Evolutionary conservation across 2,329 filamentous ascomycete species (phyloP), one percentile per base, ranked within the genome.

Genomic region (Biscogniauxia marginata): DNA sequence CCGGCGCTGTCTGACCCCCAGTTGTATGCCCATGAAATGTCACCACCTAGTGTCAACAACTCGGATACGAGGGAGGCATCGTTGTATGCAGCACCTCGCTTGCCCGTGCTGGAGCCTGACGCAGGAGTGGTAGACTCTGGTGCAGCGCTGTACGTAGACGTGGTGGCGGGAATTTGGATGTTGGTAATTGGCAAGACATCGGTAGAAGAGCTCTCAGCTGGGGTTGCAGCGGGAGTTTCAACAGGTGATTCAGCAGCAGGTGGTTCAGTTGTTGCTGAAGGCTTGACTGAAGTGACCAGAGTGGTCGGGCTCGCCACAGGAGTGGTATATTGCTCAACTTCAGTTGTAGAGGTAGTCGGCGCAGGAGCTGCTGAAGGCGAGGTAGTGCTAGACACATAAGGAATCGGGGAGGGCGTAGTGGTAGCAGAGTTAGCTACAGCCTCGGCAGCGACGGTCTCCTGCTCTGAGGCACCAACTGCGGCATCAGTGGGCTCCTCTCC

Each of bases 31-130:
- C 70, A 72, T 3, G 63, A 64, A 47, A 70, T 63, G 49, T 66
- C 53, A 49, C 61, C 60, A n/a, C 62, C 59, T 6, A 64, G 54
- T 4, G 50, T 52, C 1, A 67, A 18, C 48, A 66, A 60, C 50
- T 64, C 59, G 46, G 58, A 53, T 46, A 72, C 66, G 8, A 71
- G 65, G 51, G 52, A 65, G 30, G 62, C 59, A 49, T 71, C 68
- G 53, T 71, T 72, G 65, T 65, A 72, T n/a, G 67, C 70, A 49
- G 70, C 67, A 65, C 70, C 70, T 62, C 67, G 65, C 67, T 71
- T 70, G 53, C 57, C 54, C 9, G 57, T 58, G 30, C 51, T 49
- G 2, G 59, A 39, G n/a, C 56, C 21, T 6, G 54, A 2, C 7
- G 59, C 24, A n/a, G 62, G 46, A 44, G 47, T 54, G 22, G 53